phyloP scores from a whole-genome alignment of 2,329 filamentous ascomycete genomes.

The Penicillium sp. region DNA sequence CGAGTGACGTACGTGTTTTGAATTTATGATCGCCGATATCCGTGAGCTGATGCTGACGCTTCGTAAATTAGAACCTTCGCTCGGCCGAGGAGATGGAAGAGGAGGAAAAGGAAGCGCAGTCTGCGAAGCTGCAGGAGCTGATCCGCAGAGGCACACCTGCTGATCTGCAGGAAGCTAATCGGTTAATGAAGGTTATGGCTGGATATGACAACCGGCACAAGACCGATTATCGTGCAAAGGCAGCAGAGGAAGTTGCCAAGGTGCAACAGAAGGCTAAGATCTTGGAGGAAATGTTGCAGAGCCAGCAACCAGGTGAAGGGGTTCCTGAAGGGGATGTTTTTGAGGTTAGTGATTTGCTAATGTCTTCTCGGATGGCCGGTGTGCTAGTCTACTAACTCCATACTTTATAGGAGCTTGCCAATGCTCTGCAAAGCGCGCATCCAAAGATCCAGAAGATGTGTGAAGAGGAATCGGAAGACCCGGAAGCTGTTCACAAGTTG shows the following conservation, averaged over 20 bases:
- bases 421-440: conserved; percentile 86
- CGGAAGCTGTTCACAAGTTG: conserved; percentile 91
- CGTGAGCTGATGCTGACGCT: conserved; percentile 30
- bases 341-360: conserved; percentile 52
- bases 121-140: conserved; percentile 95
- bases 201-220: conserved; percentile 94
- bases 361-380: neutral
- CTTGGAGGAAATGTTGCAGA: conserved; percentile 88
- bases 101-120: conserved; percentile 91
- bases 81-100: conserved; percentile 99
- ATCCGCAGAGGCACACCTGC: conserved; percentile 90
- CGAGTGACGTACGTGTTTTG: conserved; percentile 78
- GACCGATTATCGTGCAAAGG: conserved; percentile 96
- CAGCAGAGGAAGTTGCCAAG: conserved; percentile 89
- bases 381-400: conserved; percentile 11
- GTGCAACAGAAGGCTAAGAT: conserved; percentile 94
- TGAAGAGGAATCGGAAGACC: conserved; percentile 95
- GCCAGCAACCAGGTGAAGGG: conserved; percentile 77
- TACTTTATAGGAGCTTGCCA: conserved; percentile 72
- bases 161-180: conserved; percentile 94
- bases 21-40: neutral
- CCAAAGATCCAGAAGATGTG: conserved; percentile 99
- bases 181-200: conserved; percentile 99
- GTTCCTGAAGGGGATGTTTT: conserved; percentile 72
- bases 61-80: conserved; percentile 72